phyloP scores from a whole-genome alignment of 2,329 filamentous ascomycete species.

The Alternaria sp. region DNA sequence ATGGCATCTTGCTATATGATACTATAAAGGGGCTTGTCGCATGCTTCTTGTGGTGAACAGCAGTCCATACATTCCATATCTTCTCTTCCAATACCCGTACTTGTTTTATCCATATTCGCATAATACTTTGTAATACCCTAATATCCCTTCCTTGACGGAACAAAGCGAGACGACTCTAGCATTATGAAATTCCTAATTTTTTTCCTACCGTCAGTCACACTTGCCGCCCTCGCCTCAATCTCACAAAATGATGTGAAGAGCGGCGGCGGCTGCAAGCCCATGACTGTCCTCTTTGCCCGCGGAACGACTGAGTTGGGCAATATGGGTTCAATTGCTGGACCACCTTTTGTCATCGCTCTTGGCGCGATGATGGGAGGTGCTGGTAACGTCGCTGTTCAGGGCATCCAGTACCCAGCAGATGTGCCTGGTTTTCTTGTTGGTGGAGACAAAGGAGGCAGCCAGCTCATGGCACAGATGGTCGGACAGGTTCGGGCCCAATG shows the following conservation, averaged over 20 bases:
- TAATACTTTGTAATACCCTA: neutral
- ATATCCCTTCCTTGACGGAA: neutral
- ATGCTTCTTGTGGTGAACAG: neutral
- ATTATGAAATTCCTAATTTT: constrained; percentile 26
- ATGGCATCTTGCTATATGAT: neutral
- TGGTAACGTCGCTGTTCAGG: constrained; percentile 59
- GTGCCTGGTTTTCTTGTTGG: constrained; percentile 55
- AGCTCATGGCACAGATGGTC: constrained; percentile 53
- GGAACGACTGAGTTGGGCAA: constrained; percentile 62
- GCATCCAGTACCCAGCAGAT: constrained; percentile 60
- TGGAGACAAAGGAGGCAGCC: constrained; percentile 54
- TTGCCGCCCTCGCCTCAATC: constrained; percentile 27
- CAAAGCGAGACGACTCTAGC: neutral
- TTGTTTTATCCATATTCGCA: neutral
- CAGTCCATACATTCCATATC: neutral
- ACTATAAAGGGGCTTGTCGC: neutral
- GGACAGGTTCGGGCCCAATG: constrained; percentile 51
- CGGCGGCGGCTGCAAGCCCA: constrained; percentile 49
- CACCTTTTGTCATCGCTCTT: constrained; percentile 59
- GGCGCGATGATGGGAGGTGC: constrained; percentile 46
- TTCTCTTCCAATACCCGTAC: neutral
- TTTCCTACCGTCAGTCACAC: constrained; percentile 14
- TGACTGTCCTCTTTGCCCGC: constrained; percentile 64
- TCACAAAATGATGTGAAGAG: constrained; percentile 38
- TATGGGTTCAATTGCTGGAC: constrained; percentile 59